phyloP scores from a whole-genome alignment of 148 eudicot species.

The Fagopyrum homotropicum region DNA sequence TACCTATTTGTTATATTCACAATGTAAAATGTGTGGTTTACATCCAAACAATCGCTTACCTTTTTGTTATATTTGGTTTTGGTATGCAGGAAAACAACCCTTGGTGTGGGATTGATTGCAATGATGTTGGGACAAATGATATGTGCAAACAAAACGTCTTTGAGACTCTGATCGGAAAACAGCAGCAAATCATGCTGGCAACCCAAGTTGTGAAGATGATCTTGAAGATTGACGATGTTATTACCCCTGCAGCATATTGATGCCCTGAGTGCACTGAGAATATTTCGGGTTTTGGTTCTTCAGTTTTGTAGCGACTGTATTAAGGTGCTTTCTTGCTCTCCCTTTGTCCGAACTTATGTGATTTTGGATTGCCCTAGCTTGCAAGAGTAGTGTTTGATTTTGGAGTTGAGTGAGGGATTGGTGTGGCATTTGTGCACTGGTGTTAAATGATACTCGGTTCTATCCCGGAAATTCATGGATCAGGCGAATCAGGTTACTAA shows the following conservation, averaged over 20 bases:
- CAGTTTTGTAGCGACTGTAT: not conserved
- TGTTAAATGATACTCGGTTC: not conserved
- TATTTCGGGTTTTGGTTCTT: not conserved
- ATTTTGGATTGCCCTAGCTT: not conserved
- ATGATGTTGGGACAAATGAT: constrained; percentile 76
- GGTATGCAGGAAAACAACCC: constrained; percentile 52
- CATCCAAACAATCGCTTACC: too few relatives aligned
- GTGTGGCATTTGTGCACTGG: not conserved
- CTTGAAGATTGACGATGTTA: constrained; percentile 90
- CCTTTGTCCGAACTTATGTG: not conserved
- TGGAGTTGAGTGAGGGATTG: not conserved
- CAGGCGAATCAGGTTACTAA: not conserved
- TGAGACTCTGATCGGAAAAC: constrained; percentile 90
- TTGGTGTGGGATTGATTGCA: constrained; percentile 90
- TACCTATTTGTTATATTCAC: not conserved
- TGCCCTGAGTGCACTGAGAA: not conserved
- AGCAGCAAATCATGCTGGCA: constrained; percentile 84
- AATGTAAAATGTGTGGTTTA: too few relatives aligned
- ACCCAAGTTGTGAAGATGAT: constrained; percentile 99
- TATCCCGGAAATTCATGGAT: not conserved
- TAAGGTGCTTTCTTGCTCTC: not conserved
- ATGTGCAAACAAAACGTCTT: constrained; percentile 94
- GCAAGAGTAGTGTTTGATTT: not conserved
- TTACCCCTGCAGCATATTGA: constrained; percentile 72
- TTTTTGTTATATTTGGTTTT: not conserved